Evolutionary conservation across 139 green algal species (phyloP), one percentile per base, ranked within the genome.

Genomic region (Ulvella scutata): DNA sequence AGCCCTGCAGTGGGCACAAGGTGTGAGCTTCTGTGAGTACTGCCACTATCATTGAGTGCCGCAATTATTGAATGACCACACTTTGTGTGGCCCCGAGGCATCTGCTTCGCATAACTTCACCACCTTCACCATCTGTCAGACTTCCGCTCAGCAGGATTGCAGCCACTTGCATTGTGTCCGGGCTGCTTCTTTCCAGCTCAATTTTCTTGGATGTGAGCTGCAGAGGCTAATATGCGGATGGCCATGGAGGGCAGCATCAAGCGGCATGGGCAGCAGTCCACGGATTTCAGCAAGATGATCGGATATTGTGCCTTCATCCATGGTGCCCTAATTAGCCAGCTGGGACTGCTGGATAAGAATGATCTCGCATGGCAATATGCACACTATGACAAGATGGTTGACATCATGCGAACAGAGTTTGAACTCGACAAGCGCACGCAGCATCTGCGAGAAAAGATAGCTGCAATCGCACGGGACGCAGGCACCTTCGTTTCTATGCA

Each of bases 391-490:
- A 67, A 67, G 51, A 67, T 67, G 51, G 51, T 67, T 26, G 51
- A 67, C n/a, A 67, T 26, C n/a, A 67, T 67, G 51, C 51, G 51
- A 13, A 7, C 51, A 26, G 51, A 67, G 51, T 67, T 67, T 29
- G 51, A 67, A 26, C 51, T 67, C 20, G 51, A 67, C 51, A 67
- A 67, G 51, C 51, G 51, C 51, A 67, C 51, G 51, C n/a, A n/a
- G 51, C 51, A 67, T n/a, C 51, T 67, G 51, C 51, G 51, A n/a
- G 51, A 67, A 23, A 67, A 67, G 51, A 67, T 67, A n/a, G 51
- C 51, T n/a, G 51, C 33, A 26, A 67, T 67, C 51, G 51, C 51
- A 26, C 51, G 51, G n/a, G 51, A 67, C 51, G 51, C 51, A 0
- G 1, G 51, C 51, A 67, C 51, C 9, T 67, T 67, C 33, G 51